phyloP scores from a whole-genome alignment of 345 rosid genomes.

The Brassica napus region Da-Ae NC_063445.1:14500001-14500500 shows the following conservation, averaged over 20 bases:
- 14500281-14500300: neutral
- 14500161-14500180: neutral
- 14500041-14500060: neutral
- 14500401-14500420: neutral
- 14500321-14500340: neutral
- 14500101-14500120: neutral
- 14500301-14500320: neutral
- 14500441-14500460: neutral
- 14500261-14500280: neutral
- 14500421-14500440: neutral
- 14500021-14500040: neutral
- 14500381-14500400: neutral
- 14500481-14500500: constrained; percentile 15
- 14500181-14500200: neutral
- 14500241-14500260: neutral
- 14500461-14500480: neutral
- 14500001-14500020: too few relatives aligned
- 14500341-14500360: neutral
- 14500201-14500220: neutral
- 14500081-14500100: neutral
- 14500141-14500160: neutral
- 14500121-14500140: neutral
- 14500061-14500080: neutral
- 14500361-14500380: neutral
- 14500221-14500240: neutral